Percentiles rank a stretch among this genome's conserved stretches.
phyloP scores from a whole-genome alignment of 371 early-diverging fungal genomes.

The Mucor racemosus region DNA sequence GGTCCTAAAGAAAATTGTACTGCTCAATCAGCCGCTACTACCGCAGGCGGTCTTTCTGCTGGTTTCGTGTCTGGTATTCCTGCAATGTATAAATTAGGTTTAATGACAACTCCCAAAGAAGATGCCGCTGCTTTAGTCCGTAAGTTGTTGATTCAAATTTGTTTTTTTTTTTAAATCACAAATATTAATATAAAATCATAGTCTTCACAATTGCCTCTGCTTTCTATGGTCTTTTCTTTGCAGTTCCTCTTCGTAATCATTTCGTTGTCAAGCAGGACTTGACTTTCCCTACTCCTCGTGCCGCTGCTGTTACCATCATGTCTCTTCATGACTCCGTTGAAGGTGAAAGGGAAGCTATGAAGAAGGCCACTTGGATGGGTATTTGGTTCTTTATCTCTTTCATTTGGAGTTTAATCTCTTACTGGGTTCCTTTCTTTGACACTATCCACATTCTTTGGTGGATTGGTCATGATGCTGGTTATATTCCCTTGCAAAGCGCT shows the following conservation, averaged over 20 bases:
- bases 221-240: conserved; percentile 80
- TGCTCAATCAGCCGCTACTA: conserved; percentile 73
- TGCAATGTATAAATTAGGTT: conserved; percentile 71
- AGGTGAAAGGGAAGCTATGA: conserved; percentile 48
- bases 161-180: neutral
- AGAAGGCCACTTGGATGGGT: conserved; percentile 56
- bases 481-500: conserved; percentile 52
- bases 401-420: conserved; percentile 54
- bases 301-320: conserved; percentile 70
- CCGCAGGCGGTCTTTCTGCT: conserved; percentile 73
- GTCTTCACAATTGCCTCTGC: conserved; percentile 65
- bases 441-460: conserved; percentile 63
- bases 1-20: conserved; percentile 74
- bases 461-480: conserved; percentile 57
- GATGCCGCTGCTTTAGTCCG: conserved; percentile 56
- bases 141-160: neutral
- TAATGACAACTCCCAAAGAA: conserved; percentile 53
- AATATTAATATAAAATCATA: neutral
- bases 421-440: conserved; percentile 65
- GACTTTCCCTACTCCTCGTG: conserved; percentile 75
- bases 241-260: conserved; percentile 72
- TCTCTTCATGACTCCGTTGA: conserved; percentile 60
- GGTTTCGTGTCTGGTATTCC: conserved; percentile 75
- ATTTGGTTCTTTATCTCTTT: conserved; percentile 53
- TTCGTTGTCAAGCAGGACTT: conserved; percentile 75